Evolutionary conservation across 1,139 yeast genomes (phyloP).

Genomic region (Kodamaea ohmeri): DNA sequence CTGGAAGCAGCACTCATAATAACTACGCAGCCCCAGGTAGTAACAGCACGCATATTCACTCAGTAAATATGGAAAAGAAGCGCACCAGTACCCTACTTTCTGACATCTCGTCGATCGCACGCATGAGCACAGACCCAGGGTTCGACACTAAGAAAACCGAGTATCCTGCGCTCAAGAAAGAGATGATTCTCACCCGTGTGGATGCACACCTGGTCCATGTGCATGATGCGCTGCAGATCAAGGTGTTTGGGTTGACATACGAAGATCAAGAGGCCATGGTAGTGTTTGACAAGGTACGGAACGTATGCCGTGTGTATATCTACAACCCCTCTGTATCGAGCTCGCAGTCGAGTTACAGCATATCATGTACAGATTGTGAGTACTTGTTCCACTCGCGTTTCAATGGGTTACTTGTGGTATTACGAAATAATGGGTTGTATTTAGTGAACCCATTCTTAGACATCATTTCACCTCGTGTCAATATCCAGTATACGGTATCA

Average conservation of each 20-base stretch:
- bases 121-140: constrained; percentile 53
- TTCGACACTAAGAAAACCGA: constrained; percentile 21
- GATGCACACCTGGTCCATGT: constrained; percentile 41
- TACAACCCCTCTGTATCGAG: constrained; percentile 38
- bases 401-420: constrained; percentile 43
- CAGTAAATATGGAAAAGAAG: constrained; percentile 46
- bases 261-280: constrained; percentile 62
- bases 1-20: too few species aligned
- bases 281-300: constrained; percentile 31
- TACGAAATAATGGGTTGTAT: constrained; percentile 13
- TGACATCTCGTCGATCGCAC: constrained; percentile 56
- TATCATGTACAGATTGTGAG: constrained; percentile 43
- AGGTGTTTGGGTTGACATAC: constrained; percentile 43
- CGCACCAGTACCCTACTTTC: constrained; percentile 54
- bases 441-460: constrained; percentile 67
- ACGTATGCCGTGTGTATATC: constrained; percentile 48
- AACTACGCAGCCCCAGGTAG: too few species aligned
- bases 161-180: constrained; percentile 48
- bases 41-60: constrained; percentile 1
- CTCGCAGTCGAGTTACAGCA: constrained; percentile 31
- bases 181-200: constrained; percentile 62
- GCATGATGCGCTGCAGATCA: constrained; percentile 29
- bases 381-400: constrained; percentile 33
- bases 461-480: constrained; percentile 46
- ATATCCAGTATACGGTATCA: constrained; percentile 18